A percentile compares a stretch with the other conserved stretches of the same genome.
Evolutionary conservation across 2,329 filamentous ascomycete genomes (phyloP).

Genomic region (Diplodia scrobiculata): DNA sequence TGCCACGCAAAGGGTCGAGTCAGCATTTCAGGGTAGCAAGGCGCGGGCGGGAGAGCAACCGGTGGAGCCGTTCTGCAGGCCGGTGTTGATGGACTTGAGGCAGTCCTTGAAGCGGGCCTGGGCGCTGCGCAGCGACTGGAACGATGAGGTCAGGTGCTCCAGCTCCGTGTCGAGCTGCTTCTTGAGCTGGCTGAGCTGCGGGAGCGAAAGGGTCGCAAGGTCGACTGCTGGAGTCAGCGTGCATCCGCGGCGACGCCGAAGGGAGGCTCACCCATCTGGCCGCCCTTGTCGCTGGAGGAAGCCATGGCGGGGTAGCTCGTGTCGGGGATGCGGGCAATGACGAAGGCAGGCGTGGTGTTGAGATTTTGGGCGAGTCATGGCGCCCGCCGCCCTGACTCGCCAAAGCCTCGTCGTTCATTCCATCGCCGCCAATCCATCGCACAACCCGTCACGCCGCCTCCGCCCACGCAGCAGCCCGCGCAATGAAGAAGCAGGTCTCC

Average conservation of each 20-base stretch:
- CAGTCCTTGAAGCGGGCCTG: constrained; percentile 93
- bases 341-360: constrained; percentile 25
- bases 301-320: constrained; percentile 24
- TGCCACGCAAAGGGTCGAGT: constrained; percentile 35
- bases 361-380: constrained; percentile 28
- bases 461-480: neutral
- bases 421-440: neutral
- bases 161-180: constrained; percentile 95
- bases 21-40: neutral
- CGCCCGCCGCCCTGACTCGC: neutral
- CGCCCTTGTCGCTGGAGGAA: constrained; percentile 19
- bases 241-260: neutral
- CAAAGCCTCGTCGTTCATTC: no score
- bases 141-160: constrained; percentile 87
- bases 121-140: constrained; percentile 83
- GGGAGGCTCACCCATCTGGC: constrained; percentile 18
- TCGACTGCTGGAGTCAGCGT: constrained; percentile 51
- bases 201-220: constrained; percentile 74
- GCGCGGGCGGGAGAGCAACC: constrained; percentile 6
- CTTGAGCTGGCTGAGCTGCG: constrained; percentile 88
- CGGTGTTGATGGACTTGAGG: constrained; percentile 70
- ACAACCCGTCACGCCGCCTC: no score
- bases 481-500: neutral
- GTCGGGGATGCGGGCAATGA: constrained; percentile 18
- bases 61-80: constrained; percentile 49